Percentiles rank a stretch among this genome's conserved stretches.
Conservation (phyloP, 768 basidiomycete species). For the Ephemerocybe angulata region DNA sequence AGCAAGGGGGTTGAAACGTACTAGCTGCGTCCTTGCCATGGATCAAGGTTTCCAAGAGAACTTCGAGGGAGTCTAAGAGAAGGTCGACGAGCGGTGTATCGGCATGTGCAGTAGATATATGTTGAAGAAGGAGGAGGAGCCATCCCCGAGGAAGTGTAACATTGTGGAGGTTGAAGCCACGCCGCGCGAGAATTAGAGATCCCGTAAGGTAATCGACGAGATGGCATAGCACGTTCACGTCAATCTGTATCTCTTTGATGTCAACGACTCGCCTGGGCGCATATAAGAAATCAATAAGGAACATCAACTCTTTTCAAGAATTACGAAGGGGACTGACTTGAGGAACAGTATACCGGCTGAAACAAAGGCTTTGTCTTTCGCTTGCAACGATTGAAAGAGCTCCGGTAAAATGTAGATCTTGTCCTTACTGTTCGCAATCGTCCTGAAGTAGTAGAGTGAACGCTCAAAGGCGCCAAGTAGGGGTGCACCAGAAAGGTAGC, state of each 20-base stretch:
- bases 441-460: neutral
- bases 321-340: slow-evolving; percentile 28
- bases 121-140: slow-evolving; percentile 30
- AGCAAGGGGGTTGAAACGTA: neutral
- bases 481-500: slow-evolving; percentile 16
- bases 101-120: slow-evolving; percentile 2
- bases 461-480: neutral
- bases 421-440: slow-evolving; percentile 16
- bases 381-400: slow-evolving; percentile 25
- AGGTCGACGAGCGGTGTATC: slow-evolving; percentile 5
- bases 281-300: too few relatives aligned
- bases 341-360: slow-evolving; percentile 38
- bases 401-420: slow-evolving; percentile 18
- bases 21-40: neutral
- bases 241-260: slow-evolving; percentile 33
- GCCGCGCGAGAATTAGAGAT: slow-evolving; percentile 33
- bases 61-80: neutral
- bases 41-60: neutral
- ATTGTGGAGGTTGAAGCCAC: slow-evolving; percentile 34
- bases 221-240: slow-evolving; percentile 48
- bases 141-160: slow-evolving; percentile 54
- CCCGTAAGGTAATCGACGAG: slow-evolving; percentile 48
- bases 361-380: slow-evolving; percentile 17
- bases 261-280: slow-evolving; percentile 48
- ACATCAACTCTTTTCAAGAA: neutral